phyloP scores from a whole-genome alignment of 2,329 filamentous ascomycete species.

The Arthrobotrys sinensis region DNA sequence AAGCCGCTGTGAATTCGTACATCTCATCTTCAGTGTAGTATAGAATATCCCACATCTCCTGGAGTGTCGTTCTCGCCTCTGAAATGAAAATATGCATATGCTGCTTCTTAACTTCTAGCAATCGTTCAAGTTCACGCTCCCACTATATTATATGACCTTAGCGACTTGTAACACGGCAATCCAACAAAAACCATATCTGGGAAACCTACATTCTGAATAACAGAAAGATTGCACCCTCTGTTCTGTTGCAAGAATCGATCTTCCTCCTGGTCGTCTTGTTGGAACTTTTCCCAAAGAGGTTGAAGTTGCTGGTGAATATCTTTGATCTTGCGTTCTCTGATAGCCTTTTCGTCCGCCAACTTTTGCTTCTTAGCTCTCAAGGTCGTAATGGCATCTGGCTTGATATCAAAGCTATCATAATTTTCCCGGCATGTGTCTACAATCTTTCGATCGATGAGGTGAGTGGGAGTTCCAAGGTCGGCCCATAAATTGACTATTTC shows the following conservation, averaged over 20 bases:
- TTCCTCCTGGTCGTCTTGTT: slow-evolving; percentile 84
- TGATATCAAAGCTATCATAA: slow-evolving; percentile 74
- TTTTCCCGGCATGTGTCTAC: slow-evolving; percentile 82
- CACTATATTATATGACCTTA: slow-evolving; percentile 76
- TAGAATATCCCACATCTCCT: slow-evolving; percentile 93
- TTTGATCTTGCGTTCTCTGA: slow-evolving; percentile 81
- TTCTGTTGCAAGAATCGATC: slow-evolving; percentile 89
- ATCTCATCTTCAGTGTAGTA: slow-evolving; percentile 99
- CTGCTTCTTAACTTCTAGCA: slow-evolving; percentile 94
- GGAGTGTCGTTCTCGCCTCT: slow-evolving; percentile 88
- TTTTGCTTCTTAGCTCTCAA: slow-evolving; percentile 84
- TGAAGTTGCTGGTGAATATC: slow-evolving; percentile 86
- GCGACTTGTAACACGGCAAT: neutral
- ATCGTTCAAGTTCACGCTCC: slow-evolving; percentile 86
- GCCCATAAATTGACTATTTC: slow-evolving; percentile 96
- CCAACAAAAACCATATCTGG: neutral
- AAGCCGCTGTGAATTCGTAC: slow-evolving; percentile 93
- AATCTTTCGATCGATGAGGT: slow-evolving; percentile 88
- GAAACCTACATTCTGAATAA: slow-evolving; percentile 62
- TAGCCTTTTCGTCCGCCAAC: slow-evolving; percentile 88
- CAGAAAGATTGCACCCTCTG: slow-evolving; percentile 83
- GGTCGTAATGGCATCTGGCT: slow-evolving; percentile 84
- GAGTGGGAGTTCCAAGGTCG: slow-evolving; percentile 92
- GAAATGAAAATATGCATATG: slow-evolving; percentile 97
- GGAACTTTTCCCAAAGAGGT: slow-evolving; percentile 87